phyloP scores from a whole-genome alignment of 2,329 filamentous ascomycete genomes.

The Paecilomyces variotii region DNA sequence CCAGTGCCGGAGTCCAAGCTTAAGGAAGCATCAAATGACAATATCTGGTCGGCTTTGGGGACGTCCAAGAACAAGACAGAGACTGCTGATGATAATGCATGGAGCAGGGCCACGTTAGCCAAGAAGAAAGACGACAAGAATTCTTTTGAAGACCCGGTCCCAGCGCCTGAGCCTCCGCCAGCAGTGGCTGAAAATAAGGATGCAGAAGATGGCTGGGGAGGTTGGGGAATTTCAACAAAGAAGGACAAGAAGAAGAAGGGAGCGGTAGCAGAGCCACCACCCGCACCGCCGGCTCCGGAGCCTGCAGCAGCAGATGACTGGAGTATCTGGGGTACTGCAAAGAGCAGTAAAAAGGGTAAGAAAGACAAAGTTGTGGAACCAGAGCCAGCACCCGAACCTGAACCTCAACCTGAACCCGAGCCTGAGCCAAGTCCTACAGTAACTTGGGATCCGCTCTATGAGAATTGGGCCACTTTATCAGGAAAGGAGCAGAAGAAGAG shows the following conservation, averaged over 20 bases:
- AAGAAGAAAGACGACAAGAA: constrained; percentile 29
- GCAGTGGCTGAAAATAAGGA: constrained; percentile 4
- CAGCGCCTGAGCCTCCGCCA: constrained; percentile 7
- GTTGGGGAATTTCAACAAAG: constrained; percentile 7
- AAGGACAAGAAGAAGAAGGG: constrained; percentile 26
- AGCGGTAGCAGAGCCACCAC: constrained; percentile 6
- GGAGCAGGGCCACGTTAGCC: constrained; percentile 17
- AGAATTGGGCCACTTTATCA: constrained; percentile 11
- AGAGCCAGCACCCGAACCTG: constrained; percentile 6
- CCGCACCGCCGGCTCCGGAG: constrained; percentile 1
- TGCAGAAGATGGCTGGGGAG: neutral
- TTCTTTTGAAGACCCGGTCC: neutral
- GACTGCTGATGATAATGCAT: constrained; percentile 19
- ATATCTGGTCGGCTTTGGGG: constrained; percentile 16
- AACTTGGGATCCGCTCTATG: constrained; percentile 10
- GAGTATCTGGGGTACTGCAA: constrained; percentile 9
- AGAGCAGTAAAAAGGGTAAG: constrained; percentile 8
- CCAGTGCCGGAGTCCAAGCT: neutral
- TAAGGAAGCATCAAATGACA: constrained; percentile 8
- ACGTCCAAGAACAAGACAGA: neutral
- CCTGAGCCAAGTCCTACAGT: neutral
- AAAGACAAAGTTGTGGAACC: constrained; percentile 14
- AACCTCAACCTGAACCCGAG: constrained; percentile 3
- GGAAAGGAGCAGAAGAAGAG: constrained; percentile 13
- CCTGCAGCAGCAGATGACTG: constrained; percentile 1